Evolutionary conservation across 1,284 basidiomycete genomes (phyloP).

Genomic region (Tausonia pullulans): DNA sequence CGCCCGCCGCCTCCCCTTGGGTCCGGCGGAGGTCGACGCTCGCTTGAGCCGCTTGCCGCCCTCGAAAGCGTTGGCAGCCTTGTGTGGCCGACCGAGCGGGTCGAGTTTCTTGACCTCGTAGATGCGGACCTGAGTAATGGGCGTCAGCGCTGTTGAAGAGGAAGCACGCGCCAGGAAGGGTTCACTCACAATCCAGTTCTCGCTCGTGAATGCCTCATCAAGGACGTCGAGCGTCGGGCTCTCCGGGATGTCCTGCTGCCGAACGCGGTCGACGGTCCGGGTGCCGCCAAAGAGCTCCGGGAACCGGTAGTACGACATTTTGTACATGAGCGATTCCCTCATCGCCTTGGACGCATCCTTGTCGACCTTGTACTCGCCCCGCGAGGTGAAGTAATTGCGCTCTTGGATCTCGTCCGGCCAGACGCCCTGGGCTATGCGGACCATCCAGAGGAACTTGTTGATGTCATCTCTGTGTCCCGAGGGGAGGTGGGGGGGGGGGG

Average conservation of each 20-base stretch:
- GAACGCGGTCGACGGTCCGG: slow-evolving; percentile 66
- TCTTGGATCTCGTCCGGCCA: slow-evolving; percentile 99
- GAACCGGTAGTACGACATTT: slow-evolving; percentile 93
- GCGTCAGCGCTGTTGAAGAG: not conserved
- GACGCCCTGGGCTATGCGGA: slow-evolving; percentile 92
- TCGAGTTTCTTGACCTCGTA: slow-evolving; percentile 96
- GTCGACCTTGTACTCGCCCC: slow-evolving; percentile 90
- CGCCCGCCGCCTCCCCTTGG: not conserved
- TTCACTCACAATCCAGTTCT: slow-evolving; percentile 85
- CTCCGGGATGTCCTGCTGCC: slow-evolving; percentile 64
- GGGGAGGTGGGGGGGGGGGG: not conserved
- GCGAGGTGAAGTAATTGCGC: slow-evolving; percentile 82
- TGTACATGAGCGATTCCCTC: slow-evolving; percentile 95
- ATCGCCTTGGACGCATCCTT: slow-evolving; percentile 77
- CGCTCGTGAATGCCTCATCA: slow-evolving; percentile 91
- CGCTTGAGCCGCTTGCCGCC: slow-evolving; percentile 74
- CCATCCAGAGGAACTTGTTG: slow-evolving; percentile 99
- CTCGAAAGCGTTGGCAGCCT: slow-evolving; percentile 72
- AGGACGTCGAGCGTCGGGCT: slow-evolving; percentile 71
- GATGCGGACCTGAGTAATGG: slow-evolving; percentile 58
- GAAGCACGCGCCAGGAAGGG: not conserved
- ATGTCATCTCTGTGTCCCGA: slow-evolving; percentile 60
- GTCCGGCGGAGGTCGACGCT: not conserved
- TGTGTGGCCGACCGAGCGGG: slow-evolving; percentile 72
- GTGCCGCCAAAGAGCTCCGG: slow-evolving; percentile 70